A percentile compares a stretch with the other conserved stretches of the same genome.
Evolutionary conservation across 306 rosid species (phyloP).

Genomic region (Macrotyloma uniflorum): DNA sequence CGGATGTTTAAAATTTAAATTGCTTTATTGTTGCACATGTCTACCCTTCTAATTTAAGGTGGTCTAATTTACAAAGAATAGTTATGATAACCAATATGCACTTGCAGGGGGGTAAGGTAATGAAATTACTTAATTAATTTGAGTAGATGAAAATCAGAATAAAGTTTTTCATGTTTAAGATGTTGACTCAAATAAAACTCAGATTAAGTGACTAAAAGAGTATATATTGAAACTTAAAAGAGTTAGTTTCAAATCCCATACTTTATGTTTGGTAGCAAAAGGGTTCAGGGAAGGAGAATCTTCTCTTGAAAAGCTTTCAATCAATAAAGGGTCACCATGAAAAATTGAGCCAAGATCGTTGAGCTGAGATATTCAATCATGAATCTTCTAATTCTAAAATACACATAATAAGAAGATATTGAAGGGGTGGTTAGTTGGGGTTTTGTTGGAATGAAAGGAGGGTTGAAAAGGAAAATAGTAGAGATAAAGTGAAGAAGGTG

Average conservation of each 20-base stretch:
- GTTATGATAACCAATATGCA: neutral
- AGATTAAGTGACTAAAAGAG: neutral
- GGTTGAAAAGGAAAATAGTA: neutral
- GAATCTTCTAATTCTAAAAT: neutral
- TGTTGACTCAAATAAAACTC: neutral
- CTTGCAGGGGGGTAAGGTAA: too few species aligned
- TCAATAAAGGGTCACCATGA: neutral
- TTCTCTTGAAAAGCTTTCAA: neutral
- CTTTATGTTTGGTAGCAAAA: neutral
- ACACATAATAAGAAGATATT: neutral
- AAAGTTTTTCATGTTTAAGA: neutral
- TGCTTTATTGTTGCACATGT: conserved; percentile 42
- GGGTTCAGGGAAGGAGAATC: neutral
- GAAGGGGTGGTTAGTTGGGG: neutral
- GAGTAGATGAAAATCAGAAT: neutral
- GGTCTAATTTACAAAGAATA: neutral
- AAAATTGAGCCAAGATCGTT: neutral
- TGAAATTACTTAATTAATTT: too few species aligned
- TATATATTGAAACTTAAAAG: neutral
- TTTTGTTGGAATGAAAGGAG: neutral
- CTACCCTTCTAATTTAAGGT: conserved; percentile 37
- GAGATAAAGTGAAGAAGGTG: neutral
- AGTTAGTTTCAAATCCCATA: neutral
- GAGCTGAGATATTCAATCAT: neutral
- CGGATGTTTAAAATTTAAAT: conserved; percentile 32